Percentiles rank a stretch among this genome's conserved stretches.
Conservation (phyloP, 2,329 filamentous ascomycete genomes). For the Nothopassalora personata region DNA sequence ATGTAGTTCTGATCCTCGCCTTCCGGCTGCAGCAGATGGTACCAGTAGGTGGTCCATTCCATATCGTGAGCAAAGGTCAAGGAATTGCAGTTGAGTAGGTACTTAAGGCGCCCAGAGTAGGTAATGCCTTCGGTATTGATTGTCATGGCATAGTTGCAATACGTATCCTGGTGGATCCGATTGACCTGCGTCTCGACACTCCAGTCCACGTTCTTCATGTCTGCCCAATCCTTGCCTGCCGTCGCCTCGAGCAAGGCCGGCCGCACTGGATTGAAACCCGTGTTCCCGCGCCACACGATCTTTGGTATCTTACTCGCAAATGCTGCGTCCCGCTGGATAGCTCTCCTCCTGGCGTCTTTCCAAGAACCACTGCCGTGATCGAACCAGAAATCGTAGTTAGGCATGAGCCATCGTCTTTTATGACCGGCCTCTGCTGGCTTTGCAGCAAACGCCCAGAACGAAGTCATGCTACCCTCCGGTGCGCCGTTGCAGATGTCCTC, state of each 20-base stretch:
- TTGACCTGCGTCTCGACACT: background rate
- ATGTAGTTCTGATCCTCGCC: conserved; percentile 30
- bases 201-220: conserved; percentile 24
- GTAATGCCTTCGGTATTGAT: conserved; percentile 28
- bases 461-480: conserved; percentile 7
- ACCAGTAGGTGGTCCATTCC: conserved; percentile 23
- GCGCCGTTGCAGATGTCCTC: conserved; percentile 8
- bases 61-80: conserved; percentile 26
- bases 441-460: conserved; percentile 22
- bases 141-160: conserved; percentile 24
- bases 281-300: conserved; percentile 26
- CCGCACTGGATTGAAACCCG: conserved; percentile 23
- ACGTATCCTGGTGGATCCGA: background rate
- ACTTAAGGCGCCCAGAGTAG: conserved; percentile 29
- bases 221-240: conserved; percentile 32
- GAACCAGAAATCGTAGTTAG: conserved; percentile 48
- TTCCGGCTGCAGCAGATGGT: conserved; percentile 23
- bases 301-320: conserved; percentile 23
- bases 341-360: conserved; percentile 20
- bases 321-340: conserved; percentile 13
- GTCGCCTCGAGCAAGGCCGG: conserved; percentile 27
- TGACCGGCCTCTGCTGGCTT: conserved; percentile 24
- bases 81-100: conserved; percentile 28
- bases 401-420: conserved; percentile 45
- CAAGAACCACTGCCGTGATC: conserved; percentile 24